Evolutionary conservation across 2,329 filamentous ascomycete species (phyloP).

Genomic region (Zopfia rhizophila): DNA sequence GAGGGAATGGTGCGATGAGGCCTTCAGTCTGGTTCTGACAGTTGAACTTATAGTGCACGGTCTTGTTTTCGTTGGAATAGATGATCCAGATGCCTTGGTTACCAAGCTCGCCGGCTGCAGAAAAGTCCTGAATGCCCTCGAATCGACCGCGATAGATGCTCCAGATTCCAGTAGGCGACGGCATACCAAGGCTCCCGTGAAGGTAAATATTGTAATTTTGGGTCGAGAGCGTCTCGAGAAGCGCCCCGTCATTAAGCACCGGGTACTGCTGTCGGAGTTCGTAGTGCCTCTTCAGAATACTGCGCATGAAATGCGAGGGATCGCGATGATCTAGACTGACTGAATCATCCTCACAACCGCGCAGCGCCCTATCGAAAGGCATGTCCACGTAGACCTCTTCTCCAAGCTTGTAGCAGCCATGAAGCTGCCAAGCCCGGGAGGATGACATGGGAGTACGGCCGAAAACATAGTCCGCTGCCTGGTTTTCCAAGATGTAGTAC

Average conservation of each 20-base stretch:
- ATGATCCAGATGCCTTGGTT: slow-evolving; percentile 64
- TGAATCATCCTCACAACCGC: slow-evolving; percentile 67
- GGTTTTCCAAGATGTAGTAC: slow-evolving; percentile 72
- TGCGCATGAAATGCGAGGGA: slow-evolving; percentile 69
- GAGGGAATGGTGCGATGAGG: slow-evolving; percentile 66
- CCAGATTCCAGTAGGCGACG: slow-evolving; percentile 60
- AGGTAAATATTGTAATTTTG: slow-evolving; percentile 54
- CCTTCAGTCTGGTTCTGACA: slow-evolving; percentile 62
- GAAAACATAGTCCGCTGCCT: slow-evolving; percentile 72
- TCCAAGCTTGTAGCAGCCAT: slow-evolving; percentile 70
- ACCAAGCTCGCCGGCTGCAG: slow-evolving; percentile 45
- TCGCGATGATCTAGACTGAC: slow-evolving; percentile 71
- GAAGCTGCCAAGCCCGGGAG: slow-evolving; percentile 70
- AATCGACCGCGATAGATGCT: slow-evolving; percentile 65
- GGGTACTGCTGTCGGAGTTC: slow-evolving; percentile 67
- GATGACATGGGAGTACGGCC: slow-evolving; percentile 72
- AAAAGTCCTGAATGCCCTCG: slow-evolving; percentile 63
- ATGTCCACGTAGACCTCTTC: slow-evolving; percentile 68
- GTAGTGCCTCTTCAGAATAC: slow-evolving; percentile 70
- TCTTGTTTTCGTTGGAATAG: slow-evolving; percentile 61
- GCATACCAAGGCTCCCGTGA: slow-evolving; percentile 31
- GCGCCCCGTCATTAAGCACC: slow-evolving; percentile 69
- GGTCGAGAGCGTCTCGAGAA: slow-evolving; percentile 66
- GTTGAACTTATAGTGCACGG: slow-evolving; percentile 66
- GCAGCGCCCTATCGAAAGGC: slow-evolving; percentile 64